A percentile compares a stretch with the other conserved stretches of the same genome.
Evolutionary conservation across 2,329 filamentous ascomycete species (phyloP).

Genomic region (Boeremia exigua): DNA sequence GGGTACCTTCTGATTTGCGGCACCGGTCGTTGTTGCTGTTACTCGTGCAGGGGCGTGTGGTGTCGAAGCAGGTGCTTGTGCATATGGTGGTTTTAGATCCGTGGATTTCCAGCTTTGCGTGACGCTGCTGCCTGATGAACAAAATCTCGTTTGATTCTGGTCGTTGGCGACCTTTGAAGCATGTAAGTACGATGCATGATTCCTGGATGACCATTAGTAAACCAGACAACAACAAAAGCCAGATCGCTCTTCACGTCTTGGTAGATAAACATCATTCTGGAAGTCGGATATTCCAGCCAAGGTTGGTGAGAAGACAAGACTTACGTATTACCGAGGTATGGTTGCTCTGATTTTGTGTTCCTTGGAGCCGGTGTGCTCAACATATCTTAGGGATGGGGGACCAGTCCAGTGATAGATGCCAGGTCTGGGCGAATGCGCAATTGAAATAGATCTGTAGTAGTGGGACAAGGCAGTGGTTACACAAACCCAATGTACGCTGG

Average conservation of each 20-base stretch:
- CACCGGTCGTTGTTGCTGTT: background rate
- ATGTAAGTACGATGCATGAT: background rate
- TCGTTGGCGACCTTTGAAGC: background rate
- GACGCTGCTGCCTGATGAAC: background rate
- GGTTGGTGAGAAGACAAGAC: background rate
- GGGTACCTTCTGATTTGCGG: background rate
- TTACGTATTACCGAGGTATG: background rate
- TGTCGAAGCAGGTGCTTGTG: background rate
- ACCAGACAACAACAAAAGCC: no score
- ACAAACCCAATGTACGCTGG: background rate
- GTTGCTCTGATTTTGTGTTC: background rate
- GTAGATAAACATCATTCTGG: background rate
- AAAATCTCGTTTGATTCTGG: background rate
- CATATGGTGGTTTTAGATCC: background rate
- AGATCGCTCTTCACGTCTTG: no score
- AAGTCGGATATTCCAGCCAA: no score
- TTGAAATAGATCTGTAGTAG: background rate
- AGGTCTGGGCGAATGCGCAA: no score
- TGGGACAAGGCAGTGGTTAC: background rate
- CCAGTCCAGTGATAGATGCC: background rate
- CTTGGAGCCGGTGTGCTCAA: slow-evolving; percentile 5
- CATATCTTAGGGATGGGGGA: background rate
- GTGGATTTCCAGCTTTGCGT: background rate
- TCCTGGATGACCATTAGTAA: background rate
- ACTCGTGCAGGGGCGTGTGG: background rate